Base-by-base conservation (phyloP, 257 asterid genomes). In the Nicotiana sylvestris region DNA sequence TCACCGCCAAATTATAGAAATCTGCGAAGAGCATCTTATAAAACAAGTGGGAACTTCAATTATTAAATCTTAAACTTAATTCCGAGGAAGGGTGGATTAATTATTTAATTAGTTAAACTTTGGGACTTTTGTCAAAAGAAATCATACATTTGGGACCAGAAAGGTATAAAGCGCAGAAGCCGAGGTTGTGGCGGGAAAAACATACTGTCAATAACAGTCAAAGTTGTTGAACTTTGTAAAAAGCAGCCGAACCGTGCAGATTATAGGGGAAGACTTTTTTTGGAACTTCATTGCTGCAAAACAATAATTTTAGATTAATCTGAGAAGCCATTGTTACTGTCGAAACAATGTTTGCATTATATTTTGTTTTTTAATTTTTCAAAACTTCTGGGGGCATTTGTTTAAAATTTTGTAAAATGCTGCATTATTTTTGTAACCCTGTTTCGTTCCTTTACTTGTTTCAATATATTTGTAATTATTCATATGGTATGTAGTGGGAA, bases 21-120 rank as follows among this genome's bases (percentile, higher is more conserved):
- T 72, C 49, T 21, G 78, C 78, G 60, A 46, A 72, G 6, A n/a
- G 56, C 77, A 69, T 69, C 77, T 69, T 69, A 43, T 43, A 10
- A 58, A 39, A 10, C 57, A 39, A 39, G 29, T 39, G 33, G 77
- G 11, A 69, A 21, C 60, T 72, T 70, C 21, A 43, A 72, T 46
- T 43, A 46, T 72, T 43, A 21, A 70, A 21, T 69, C 61, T 8
- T 15, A 56, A 56, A 15, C 4, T 15, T 56, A 56, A 15, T 55
- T 55, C 6, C 8, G 0, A 55, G 9, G 61, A 15, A 55, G 21
- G 21, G 21, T 16, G 61, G 61, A 55, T 55, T 53, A 53, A 15
- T 15, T 5, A 4, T 55, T 55, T 55, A 55, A 53, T 53, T 53
- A 53, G 58, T 1, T 53, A 55, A 68, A 9, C 55, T 35, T 68